phyloP scores from a whole-genome alignment of 1,139 yeast genomes.

The Scheffersomyces titani region DNA sequence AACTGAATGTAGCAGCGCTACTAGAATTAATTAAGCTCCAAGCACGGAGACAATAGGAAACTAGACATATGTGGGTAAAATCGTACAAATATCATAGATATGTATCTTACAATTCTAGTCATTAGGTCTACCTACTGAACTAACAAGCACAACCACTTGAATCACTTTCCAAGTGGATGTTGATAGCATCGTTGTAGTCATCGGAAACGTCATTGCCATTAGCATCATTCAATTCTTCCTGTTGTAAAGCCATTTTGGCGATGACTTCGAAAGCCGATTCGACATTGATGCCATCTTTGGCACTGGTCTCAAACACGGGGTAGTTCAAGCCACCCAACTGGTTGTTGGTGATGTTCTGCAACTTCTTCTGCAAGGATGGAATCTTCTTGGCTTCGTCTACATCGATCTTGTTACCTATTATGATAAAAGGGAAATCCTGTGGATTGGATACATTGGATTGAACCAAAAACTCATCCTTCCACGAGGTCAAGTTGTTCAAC shows the following conservation, averaged over 20 bases:
- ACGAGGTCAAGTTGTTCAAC: slow-evolving; percentile 82
- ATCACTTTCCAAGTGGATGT: slow-evolving; percentile 88
- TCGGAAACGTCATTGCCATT: slow-evolving; percentile 71
- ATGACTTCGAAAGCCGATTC: slow-evolving; percentile 95
- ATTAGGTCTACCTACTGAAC: not conserved
- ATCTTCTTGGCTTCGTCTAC: slow-evolving; percentile 89
- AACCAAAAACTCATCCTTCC: slow-evolving; percentile 94
- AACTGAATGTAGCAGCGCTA: not conserved
- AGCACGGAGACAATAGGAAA: not conserved
- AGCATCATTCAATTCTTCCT: slow-evolving; percentile 85
- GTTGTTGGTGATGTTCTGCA: slow-evolving; percentile 77
- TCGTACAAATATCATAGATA: not conserved
- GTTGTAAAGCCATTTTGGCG: slow-evolving; percentile 91
- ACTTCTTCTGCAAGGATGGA: slow-evolving; percentile 75
- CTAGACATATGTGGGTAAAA: not conserved
- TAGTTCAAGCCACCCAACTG: slow-evolving; percentile 75
- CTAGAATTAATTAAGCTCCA: not conserved
- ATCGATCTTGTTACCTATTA: slow-evolving; percentile 92
- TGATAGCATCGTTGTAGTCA: slow-evolving; percentile 94
- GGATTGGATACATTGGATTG: slow-evolving; percentile 94
- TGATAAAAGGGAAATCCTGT: slow-evolving; percentile 92
- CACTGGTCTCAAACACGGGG: slow-evolving; percentile 65
- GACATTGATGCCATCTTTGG: slow-evolving; percentile 27
- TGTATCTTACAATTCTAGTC: not conserved
- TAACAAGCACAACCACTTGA: slow-evolving; percentile 76